phyloP scores from a whole-genome alignment of 306 rosid species.

The Malus sylvestris region DNA sequence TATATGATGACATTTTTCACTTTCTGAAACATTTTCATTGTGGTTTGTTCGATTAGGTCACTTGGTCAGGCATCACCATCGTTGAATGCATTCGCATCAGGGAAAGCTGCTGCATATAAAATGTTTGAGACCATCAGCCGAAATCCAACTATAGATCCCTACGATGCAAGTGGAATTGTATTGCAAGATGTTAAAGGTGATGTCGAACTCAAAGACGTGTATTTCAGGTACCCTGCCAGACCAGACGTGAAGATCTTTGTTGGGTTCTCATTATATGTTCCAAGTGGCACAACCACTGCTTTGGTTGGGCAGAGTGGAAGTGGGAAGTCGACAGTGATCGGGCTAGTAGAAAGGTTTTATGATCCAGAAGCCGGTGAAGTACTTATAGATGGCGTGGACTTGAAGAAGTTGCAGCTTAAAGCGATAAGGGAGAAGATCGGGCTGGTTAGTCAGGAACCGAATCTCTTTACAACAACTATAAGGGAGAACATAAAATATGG shows the following conservation, averaged over 20 bases:
- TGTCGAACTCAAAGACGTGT: conserved; percentile 66
- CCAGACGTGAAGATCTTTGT: conserved; percentile 66
- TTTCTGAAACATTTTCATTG: not conserved
- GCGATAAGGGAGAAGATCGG: conserved; percentile 80
- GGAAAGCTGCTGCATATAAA: conserved; percentile 84
- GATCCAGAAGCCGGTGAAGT: conserved; percentile 84
- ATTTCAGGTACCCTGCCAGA: conserved; percentile 76
- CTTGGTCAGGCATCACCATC: conserved; percentile 76
- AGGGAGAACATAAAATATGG: conserved; percentile 74
- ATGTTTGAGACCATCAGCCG: conserved; percentile 79
- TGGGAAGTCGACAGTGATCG: conserved; percentile 80
- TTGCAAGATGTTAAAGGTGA: conserved; percentile 62
- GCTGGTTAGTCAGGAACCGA: conserved; percentile 82
- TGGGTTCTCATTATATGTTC: conserved; percentile 65
- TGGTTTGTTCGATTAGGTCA: conserved; percentile 34
- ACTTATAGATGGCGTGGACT: conserved; percentile 62
- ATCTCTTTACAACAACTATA: conserved; percentile 53
- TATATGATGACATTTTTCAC: not conserved
- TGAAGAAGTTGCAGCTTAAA: conserved; percentile 49
- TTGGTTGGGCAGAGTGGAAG: conserved; percentile 96
- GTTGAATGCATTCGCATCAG: conserved; percentile 75
- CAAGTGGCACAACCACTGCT: conserved; percentile 65
- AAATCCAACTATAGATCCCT: conserved; percentile 60
- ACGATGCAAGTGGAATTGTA: conserved; percentile 48
- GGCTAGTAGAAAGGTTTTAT: conserved; percentile 73